A percentile compares a stretch with the other conserved stretches of the same genome.
These are phyloP conservation scores for Ophiocordyceps camponoti-floridani DNA, from an alignment of 2,329 filamentous ascomycete species.

Conservation along the genomic window DNA sequence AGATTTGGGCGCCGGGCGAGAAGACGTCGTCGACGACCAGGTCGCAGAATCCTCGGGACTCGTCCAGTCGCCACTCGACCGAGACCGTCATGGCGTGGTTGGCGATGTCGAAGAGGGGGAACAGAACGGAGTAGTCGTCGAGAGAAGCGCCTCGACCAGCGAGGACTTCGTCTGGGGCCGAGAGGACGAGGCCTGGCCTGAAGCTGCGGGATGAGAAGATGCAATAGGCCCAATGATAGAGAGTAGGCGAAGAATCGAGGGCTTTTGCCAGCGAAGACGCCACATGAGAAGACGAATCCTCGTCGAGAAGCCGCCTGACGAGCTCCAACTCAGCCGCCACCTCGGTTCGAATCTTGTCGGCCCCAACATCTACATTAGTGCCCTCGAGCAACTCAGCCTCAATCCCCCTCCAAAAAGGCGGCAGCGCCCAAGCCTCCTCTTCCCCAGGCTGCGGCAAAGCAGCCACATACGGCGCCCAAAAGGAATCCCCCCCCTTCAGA, in stretches of 20 bases:
- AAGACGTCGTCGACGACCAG: slow-evolving; percentile 25
- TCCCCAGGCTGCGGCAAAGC: slow-evolving; percentile 45
- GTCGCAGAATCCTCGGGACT: slow-evolving; percentile 18
- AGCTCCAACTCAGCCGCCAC: slow-evolving; percentile 27
- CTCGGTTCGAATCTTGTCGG: slow-evolving; percentile 26
- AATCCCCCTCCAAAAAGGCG: slow-evolving; percentile 44
- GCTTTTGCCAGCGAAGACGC: slow-evolving; percentile 1
- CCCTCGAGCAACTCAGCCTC: slow-evolving; percentile 39
- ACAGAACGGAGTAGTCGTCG: slow-evolving; percentile 48
- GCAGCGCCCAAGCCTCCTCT: slow-evolving; percentile 30
- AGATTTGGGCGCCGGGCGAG: slow-evolving; percentile 34
- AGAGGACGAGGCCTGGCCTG: slow-evolving; percentile 38
- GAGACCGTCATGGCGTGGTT: slow-evolving; percentile 49
- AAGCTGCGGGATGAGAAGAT: slow-evolving; percentile 50
- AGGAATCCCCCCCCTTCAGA: slow-evolving; percentile 36
- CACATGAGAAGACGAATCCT: neutral
- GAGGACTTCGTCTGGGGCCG: slow-evolving; percentile 9
- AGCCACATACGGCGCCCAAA: slow-evolving; percentile 51
- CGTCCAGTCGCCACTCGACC: slow-evolving; percentile 38
- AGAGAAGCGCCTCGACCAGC: slow-evolving; percentile 14
- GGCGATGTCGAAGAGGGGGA: slow-evolving; percentile 54
- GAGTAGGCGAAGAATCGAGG: slow-evolving; percentile 18
- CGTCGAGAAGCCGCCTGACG: slow-evolving; percentile 18
- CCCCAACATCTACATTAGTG: slow-evolving; percentile 31
- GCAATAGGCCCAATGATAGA: slow-evolving; percentile 47